phyloP scores from a whole-genome alignment of 2,329 filamentous ascomycete species.

The Paecilomyces sp. region DNA sequence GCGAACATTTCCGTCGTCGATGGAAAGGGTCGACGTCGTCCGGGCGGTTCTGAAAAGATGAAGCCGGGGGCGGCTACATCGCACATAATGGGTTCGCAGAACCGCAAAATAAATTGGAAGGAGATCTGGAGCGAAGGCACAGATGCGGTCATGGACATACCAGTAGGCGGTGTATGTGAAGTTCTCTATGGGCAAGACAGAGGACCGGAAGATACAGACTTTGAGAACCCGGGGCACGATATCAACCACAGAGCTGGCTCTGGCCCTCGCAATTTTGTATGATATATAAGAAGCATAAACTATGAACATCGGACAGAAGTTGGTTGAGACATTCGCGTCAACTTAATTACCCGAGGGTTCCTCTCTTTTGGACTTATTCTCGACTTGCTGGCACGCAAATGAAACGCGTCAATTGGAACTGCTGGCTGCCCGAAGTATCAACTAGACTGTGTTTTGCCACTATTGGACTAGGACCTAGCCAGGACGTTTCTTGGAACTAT shows the following conservation, averaged over 20 bases:
- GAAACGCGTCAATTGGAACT: too few relatives aligned
- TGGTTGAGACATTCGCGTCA: too few relatives aligned
- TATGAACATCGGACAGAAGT: not conserved
- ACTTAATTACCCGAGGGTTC: too few relatives aligned
- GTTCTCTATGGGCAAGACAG: constrained; percentile 70
- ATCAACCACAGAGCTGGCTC: not conserved
- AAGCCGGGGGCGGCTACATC: constrained; percentile 33
- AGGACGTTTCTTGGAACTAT: too few relatives aligned
- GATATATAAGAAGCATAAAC: not conserved
- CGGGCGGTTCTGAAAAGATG: constrained; percentile 36
- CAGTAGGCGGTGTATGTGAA: constrained; percentile 89
- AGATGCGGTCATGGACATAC: constrained; percentile 95
- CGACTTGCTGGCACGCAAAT: too few relatives aligned
- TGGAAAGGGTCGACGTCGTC: constrained; percentile 53
- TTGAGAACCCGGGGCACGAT: not conserved
- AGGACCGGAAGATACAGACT: constrained; percentile 17
- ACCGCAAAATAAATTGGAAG: constrained; percentile 60
- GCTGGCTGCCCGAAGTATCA: too few relatives aligned
- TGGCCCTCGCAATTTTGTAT: not conserved
- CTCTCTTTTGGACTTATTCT: too few relatives aligned
- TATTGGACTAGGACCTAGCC: too few relatives aligned
- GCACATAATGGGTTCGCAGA: constrained; percentile 35
- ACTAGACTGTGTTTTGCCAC: too few relatives aligned
- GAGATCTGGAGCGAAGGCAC: constrained; percentile 85
- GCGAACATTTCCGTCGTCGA: constrained; percentile 81